Percentiles rank a stretch among this genome's conserved stretches.
Conservation (phyloP, 2,329 filamentous ascomycete species). For the Epichloe uncinata region DNA sequence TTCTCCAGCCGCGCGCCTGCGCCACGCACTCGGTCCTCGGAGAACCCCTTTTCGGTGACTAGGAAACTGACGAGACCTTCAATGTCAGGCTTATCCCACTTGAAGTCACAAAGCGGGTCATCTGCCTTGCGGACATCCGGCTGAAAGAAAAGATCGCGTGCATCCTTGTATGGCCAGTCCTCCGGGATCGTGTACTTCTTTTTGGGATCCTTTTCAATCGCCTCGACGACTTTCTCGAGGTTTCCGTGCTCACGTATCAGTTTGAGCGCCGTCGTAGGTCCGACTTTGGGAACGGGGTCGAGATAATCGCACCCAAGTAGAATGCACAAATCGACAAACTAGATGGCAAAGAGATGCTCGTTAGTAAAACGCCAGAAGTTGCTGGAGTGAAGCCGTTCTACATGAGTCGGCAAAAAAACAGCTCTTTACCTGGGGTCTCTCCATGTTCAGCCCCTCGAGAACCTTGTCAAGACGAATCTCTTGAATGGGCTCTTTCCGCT, state of each 20-base stretch:
- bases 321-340: slow-evolving; percentile 98
- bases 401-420: neutral
- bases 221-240: slow-evolving; percentile 76
- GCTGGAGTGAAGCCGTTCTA: neutral
- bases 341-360: neutral
- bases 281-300: slow-evolving; percentile 89
- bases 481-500: slow-evolving; percentile 93
- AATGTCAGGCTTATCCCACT: slow-evolving; percentile 89
- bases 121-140: slow-evolving; percentile 79
- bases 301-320: slow-evolving; percentile 95
- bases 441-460: slow-evolving; percentile 78
- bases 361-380: slow-evolving; percentile 5
- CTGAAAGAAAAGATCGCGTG: slow-evolving; percentile 79
- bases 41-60: slow-evolving; percentile 92
- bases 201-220: slow-evolving; percentile 63
- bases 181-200: slow-evolving; percentile 77
- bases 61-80: slow-evolving; percentile 83
- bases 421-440: slow-evolving; percentile 57
- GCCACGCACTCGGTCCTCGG: slow-evolving; percentile 77
- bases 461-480: slow-evolving; percentile 85
- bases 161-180: slow-evolving; percentile 94
- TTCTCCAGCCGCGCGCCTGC: slow-evolving; percentile 72
- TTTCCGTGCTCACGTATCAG: slow-evolving; percentile 84
- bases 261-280: slow-evolving; percentile 82
- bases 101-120: slow-evolving; percentile 84